phyloP scores from a whole-genome alignment of 148 eudicot genomes.

The Amaranthus hypochondriacus region DNA sequence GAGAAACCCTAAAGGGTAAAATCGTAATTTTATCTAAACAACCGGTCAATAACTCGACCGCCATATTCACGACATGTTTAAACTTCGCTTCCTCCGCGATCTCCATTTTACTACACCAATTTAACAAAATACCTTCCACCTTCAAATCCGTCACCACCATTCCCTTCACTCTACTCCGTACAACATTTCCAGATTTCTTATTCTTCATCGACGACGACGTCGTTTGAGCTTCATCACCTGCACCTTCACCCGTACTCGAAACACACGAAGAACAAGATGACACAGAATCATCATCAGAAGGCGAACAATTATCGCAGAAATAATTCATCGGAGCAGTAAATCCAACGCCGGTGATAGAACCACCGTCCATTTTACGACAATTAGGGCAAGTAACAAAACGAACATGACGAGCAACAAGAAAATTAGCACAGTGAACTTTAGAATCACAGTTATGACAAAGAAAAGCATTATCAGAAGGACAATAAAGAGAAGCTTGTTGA shows the following conservation, averaged over 20 bases:
- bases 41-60: constrained; percentile 21
- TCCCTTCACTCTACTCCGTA: background rate
- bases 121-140: constrained; percentile 50
- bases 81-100: constrained; percentile 8
- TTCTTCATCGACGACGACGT: constrained; percentile 19
- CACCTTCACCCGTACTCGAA: constrained; percentile 29
- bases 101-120: constrained; percentile 49
- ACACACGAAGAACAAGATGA: constrained; percentile 25
- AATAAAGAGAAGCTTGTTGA: constrained; percentile 36
- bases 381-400: constrained; percentile 33
- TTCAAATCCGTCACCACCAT: constrained; percentile 20
- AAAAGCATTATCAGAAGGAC: constrained; percentile 54
- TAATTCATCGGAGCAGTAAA: background rate
- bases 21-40: constrained; percentile 26
- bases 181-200: background rate
- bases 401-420: constrained; percentile 70
- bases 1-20: constrained; percentile 39
- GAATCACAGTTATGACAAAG: constrained; percentile 48
- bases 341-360: constrained; percentile 27
- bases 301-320: constrained; percentile 32
- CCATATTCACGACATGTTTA: constrained; percentile 16
- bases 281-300: constrained; percentile 15
- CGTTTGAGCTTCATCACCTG: background rate
- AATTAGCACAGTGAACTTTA: constrained; percentile 54
- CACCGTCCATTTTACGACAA: constrained; percentile 23